Conservation (phyloP, 495 filamentous ascomycete genomes). For the Aspergillus steynii region DNA sequence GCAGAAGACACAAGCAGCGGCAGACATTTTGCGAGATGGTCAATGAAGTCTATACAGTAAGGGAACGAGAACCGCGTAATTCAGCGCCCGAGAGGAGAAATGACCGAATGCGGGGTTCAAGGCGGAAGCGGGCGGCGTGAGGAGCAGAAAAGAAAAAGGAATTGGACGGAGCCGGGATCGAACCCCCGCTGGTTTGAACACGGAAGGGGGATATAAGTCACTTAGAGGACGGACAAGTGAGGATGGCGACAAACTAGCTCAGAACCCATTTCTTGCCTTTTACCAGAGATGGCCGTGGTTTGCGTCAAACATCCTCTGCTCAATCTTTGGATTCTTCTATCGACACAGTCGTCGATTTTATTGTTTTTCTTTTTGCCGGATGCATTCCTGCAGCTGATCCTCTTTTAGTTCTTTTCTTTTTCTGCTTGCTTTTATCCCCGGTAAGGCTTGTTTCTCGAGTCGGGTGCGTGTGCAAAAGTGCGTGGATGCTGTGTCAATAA, state of each 20-base stretch:
- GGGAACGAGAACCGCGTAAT: not conserved
- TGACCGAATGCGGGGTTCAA: constrained; percentile 17
- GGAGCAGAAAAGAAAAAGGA: constrained; percentile 15
- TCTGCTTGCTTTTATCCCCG: not conserved
- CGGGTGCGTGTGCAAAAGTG: constrained; percentile 9
- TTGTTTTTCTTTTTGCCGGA: constrained; percentile 26
- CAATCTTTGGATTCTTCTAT: constrained; percentile 60
- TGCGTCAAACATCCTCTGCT: constrained; percentile 56
- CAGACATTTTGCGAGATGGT: constrained; percentile 35
- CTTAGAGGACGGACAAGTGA: constrained; percentile 12
- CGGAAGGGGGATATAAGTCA: constrained; percentile 16
- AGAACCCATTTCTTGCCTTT: constrained; percentile 71
- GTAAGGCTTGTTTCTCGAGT: not conserved
- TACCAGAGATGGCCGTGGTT: constrained; percentile 68
- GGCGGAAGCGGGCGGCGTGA: constrained; percentile 3
- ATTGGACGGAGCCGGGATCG: constrained; percentile 21
- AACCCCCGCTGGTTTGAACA: constrained; percentile 15
- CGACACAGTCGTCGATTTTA: constrained; percentile 43
- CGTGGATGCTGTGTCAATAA: constrained; percentile 6
- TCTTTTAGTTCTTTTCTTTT: constrained; percentile 6
- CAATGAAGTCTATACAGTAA: not conserved
- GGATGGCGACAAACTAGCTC: constrained; percentile 55
- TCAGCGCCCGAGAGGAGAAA: constrained; percentile 8
- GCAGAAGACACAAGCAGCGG: constrained; percentile 88
- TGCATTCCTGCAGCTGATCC: not conserved